Evolutionary conservation across 148 eudicot species (phyloP).

Genomic region (Silene conica): DNA sequence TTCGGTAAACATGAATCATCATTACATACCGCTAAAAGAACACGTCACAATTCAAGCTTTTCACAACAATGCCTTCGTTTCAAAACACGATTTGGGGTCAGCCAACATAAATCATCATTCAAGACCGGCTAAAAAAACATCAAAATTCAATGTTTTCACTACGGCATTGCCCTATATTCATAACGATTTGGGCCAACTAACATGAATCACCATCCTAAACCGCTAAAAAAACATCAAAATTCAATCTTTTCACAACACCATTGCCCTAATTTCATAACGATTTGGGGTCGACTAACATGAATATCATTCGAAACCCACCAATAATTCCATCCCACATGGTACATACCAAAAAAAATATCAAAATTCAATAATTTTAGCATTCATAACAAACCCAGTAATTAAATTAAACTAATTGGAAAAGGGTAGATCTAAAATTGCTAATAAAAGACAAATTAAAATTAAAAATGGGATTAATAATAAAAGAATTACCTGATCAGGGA

Average conservation of each 20-base stretch:
- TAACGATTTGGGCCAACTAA: too few relatives aligned
- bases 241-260: not conserved
- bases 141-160: not conserved
- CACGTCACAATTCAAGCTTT: not conserved
- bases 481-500: slow-evolving; percentile 22
- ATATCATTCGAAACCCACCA: not conserved
- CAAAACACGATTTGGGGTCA: too few relatives aligned
- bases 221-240: not conserved
- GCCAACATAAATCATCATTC: not conserved
- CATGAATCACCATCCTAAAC: too few relatives aligned
- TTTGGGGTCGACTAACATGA: not conserved
- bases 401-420: not conserved
- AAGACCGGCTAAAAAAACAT: not conserved
- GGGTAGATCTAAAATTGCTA: not conserved
- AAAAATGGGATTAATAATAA: not conserved
- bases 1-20: too few relatives aligned
- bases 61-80: not conserved
- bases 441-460: not conserved
- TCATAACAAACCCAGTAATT: not conserved
- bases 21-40: too few relatives aligned
- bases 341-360: too few relatives aligned
- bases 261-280: too few relatives aligned
- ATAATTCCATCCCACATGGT: too few relatives aligned
- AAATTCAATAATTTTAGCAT: too few relatives aligned
- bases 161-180: not conserved